Evolutionary conservation across 305 asterid genomes (phyloP).

Genomic region (Solanum hybrid): DNA sequence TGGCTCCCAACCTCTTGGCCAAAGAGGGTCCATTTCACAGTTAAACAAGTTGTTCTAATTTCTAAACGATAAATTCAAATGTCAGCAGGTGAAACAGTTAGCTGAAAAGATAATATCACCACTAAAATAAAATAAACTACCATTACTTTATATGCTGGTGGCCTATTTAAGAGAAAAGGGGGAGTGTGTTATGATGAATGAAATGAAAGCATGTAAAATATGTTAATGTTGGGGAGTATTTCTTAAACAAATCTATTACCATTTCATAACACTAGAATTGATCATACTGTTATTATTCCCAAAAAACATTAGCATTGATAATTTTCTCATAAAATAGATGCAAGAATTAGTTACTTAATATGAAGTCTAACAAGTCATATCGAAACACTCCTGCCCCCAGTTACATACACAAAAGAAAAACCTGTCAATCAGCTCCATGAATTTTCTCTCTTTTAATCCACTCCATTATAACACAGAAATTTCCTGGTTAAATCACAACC

Average conservation of each 20-base stretch:
- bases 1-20: neutral
- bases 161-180: neutral
- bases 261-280: neutral
- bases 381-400: neutral
- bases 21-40: neutral
- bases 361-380: neutral
- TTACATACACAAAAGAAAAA: neutral
- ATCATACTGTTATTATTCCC: neutral
- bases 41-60: neutral
- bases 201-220: neutral
- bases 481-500: neutral
- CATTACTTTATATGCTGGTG: neutral
- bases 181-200: neutral
- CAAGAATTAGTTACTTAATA: neutral
- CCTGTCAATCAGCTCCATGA: neutral
- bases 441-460: neutral
- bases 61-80: neutral
- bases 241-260: neutral
- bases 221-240: neutral
- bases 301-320: neutral
- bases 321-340: neutral
- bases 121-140: neutral
- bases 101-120: slow-evolving; percentile 1
- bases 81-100: neutral
- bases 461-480: neutral